Conservation (phyloP, 2,329 filamentous ascomycete genomes). For the Ophiostoma ulmi region DNA sequence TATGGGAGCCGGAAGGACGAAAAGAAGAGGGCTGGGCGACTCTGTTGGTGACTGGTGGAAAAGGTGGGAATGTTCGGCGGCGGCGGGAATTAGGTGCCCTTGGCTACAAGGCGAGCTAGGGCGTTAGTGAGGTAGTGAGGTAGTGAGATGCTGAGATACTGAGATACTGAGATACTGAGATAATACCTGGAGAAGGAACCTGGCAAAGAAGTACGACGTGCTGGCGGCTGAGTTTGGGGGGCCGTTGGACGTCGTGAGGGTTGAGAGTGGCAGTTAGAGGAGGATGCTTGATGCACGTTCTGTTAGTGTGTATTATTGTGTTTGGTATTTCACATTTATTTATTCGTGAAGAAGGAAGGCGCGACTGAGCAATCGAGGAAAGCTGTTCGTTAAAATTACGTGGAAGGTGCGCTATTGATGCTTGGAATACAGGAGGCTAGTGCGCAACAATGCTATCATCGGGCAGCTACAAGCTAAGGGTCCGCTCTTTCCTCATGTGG, state of each 20-base stretch:
- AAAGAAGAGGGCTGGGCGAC: slow-evolving; percentile 18
- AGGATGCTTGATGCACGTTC: neutral
- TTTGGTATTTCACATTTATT: neutral
- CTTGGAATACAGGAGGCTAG: slow-evolving; percentile 7
- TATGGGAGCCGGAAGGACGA: neutral
- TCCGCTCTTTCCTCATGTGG: slow-evolving; percentile 13
- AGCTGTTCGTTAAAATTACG: neutral
- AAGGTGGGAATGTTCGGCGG: slow-evolving; percentile 24
- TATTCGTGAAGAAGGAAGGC: neutral
- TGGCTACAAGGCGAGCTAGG: slow-evolving; percentile 16
- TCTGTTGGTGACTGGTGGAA: slow-evolving; percentile 18
- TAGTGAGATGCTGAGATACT: neutral
- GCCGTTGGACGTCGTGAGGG: no score
- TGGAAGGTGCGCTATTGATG: slow-evolving; percentile 8
- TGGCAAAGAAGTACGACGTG: neutral
- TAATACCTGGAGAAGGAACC: neutral
- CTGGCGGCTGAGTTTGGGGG: neutral
- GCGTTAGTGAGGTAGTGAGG: neutral
- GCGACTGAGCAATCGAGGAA: neutral
- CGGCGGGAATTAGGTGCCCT: slow-evolving; percentile 22
- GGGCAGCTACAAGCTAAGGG: slow-evolving; percentile 6
- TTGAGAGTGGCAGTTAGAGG: no score
- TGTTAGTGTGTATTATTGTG: no score
- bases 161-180: neutral
- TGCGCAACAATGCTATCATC: slow-evolving; percentile 1